phyloP scores from a whole-genome alignment of 371 early-diverging fungal species.

The Apophysomyces trapeziformis region DNA sequence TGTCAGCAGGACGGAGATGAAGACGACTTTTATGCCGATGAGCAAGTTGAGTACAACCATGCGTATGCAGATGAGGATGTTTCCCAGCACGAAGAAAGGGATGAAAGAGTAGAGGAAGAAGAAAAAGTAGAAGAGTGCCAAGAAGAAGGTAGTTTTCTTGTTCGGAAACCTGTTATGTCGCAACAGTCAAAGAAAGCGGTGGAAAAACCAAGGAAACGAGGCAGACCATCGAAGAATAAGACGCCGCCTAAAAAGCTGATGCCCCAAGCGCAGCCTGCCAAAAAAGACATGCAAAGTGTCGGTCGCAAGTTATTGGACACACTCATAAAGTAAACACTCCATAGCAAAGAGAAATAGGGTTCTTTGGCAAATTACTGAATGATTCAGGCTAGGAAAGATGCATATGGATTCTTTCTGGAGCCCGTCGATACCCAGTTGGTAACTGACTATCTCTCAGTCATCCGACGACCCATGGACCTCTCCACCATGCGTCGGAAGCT shows the following conservation, averaged over 20 bases:
- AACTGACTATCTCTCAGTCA: slow-evolving; percentile 77
- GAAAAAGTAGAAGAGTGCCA: slow-evolving; percentile 17
- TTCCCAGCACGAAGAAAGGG: slow-evolving; percentile 6
- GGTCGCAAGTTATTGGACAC: slow-evolving; percentile 54
- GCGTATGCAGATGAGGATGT: slow-evolving; percentile 14
- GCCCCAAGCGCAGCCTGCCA: slow-evolving; percentile 34
- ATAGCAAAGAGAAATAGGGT: background rate
- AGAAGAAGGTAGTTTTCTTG: slow-evolving; percentile 1
- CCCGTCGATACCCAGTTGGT: slow-evolving; percentile 80
- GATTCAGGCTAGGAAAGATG: slow-evolving; percentile 43
- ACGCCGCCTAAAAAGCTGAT: slow-evolving; percentile 33
- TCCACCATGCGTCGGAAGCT: slow-evolving; percentile 70
- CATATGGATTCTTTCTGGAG: slow-evolving; percentile 79
- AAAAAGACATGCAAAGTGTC: slow-evolving; percentile 51
- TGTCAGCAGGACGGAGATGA: slow-evolving; percentile 19
- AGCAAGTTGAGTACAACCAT: slow-evolving; percentile 7
- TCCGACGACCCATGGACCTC: slow-evolving; percentile 75
- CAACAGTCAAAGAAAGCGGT: slow-evolving; percentile 15
- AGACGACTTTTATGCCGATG: background rate
- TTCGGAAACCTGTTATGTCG: slow-evolving; percentile 12
- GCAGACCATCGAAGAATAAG: slow-evolving; percentile 39
- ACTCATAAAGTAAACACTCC: slow-evolving; percentile 51
- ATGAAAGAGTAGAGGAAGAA: slow-evolving; percentile 23
- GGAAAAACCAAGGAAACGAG: slow-evolving; percentile 48
- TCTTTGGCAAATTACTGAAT: background rate